phyloP scores from a whole-genome alignment of 768 basidiomycete genomes.

The Hygrocybe coccinea region DNA sequence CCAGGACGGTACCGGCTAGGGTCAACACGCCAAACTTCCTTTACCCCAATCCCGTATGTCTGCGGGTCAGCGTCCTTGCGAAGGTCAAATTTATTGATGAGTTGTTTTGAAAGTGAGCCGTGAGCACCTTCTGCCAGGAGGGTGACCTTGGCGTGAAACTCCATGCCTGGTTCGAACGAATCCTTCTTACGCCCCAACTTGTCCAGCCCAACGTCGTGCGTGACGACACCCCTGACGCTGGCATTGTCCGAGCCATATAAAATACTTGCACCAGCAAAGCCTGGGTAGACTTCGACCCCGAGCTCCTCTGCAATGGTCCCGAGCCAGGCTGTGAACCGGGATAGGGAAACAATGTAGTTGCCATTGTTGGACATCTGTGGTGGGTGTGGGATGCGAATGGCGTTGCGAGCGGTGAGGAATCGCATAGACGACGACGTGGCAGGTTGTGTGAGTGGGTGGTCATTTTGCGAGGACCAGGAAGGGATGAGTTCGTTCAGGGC shows the following conservation, averaged over 20 bases:
- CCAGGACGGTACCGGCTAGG: constrained; percentile 61
- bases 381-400: constrained; percentile 87
- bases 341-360: constrained; percentile 90
- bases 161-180: constrained; percentile 93
- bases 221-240: constrained; percentile 72
- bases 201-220: constrained; percentile 92
- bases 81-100: constrained; percentile 69
- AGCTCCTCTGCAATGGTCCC: constrained; percentile 74
- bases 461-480: constrained; percentile 58
- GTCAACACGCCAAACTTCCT: constrained; percentile 94
- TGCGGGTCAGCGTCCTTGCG: constrained; percentile 72
- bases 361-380: constrained; percentile 94
- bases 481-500: constrained; percentile 90
- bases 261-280: constrained; percentile 87
- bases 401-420: constrained; percentile 62
- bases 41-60: constrained; percentile 93
- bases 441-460: constrained; percentile 77
- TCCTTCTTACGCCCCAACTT: constrained; percentile 72
- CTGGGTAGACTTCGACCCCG: constrained; percentile 95
- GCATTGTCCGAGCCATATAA: constrained; percentile 61
- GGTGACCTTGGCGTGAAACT: constrained; percentile 87
- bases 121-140: constrained; percentile 94
- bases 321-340: constrained; percentile 86
- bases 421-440: constrained; percentile 82
- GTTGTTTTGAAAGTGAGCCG: constrained; percentile 80